Base-by-base conservation (phyloP, 2,329 filamentous ascomycete genomes). In the Arthrobotrys megalospora region DNA sequence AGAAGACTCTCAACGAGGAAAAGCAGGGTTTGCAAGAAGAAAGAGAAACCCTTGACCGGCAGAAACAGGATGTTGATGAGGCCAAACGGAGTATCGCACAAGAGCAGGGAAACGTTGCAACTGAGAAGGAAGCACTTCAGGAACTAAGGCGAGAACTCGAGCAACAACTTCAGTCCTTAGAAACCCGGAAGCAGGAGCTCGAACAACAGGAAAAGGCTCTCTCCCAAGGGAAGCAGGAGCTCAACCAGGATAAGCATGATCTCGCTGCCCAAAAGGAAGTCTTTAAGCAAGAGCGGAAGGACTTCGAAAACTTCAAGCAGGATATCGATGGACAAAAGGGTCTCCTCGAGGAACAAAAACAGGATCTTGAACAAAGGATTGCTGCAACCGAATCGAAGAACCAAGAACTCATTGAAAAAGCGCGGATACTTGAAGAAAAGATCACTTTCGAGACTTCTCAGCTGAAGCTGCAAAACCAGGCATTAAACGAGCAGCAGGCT, bases 371-470 rank as follows among this genome's bases (percentile, higher is more conserved):
- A 12, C 32, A 63, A 28, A 64, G n/a, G 34, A 28, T 55, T n/a
- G 16, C 52, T 8, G 41, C 1, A 10, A 38, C 21, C 10, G 58
- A 65, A 24, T 32, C 71, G 6, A 76, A 64, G 41, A 48, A 68
- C 10, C 43, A 68, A 48, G 53, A 69, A 28, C 53, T 76, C 28
- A 21, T 8, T 36, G 53, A 76, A 38, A 41, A 28, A 43, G 71
- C 69, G 24, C 45, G 24, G 4, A 14, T 21, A 14, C 53, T 76
- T 41, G 36, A 76, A 11, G 71, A 76, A 24, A 68, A 68, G 38
- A 38, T 68, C 8, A n/a, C 43, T 12, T 21, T 21, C 14, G 71
- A 76, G 19, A 68, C 52, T 7, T 21, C 71, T 6, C 71, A 69
- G 36, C 53, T 76, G 0, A 34, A 63, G 3, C 8, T 50, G 21